Base-by-base conservation (phyloP, 139 green algal species). In the Chlorella vulgaris region DNA sequence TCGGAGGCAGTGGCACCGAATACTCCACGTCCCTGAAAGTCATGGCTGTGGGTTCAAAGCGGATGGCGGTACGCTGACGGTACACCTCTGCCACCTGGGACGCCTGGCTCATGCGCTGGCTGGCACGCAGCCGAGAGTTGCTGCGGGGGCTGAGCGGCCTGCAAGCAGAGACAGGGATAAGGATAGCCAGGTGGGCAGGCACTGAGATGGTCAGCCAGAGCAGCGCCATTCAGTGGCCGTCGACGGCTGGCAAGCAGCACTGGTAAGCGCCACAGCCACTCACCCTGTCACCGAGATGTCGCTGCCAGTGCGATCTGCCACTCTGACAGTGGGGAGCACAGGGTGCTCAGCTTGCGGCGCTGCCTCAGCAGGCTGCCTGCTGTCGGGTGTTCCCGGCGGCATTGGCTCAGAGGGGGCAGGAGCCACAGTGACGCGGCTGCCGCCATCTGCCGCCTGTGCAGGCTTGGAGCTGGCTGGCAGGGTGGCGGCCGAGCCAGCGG, bases 1-100 rank as follows among this genome's bases (percentile, higher is more conserved):
- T 65, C 61, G 78, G 71, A 4, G 65, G 69, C 38, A 83, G 63
- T 2, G 82, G 82, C 3, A 86, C 87, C 29, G 61, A 83, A 77
- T 91, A 91, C 47, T 80, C 50, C 38, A 91, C 69, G 50, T 88
- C n/a, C 15, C 69, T 31, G 73, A 91, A 91, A 39, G 87, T 88
- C 55, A 91, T 47, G 3, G 60, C 71, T 1, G 38, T 21, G 2
- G 67, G 67, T 29, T 66, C 31, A 39, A 77, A 83, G 51, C 63
- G 78, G 19, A 83, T 40, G 38, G 69, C 78, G 19, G 78, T 83
- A 38, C 68, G 51, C 68, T 71, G 53, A 13, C 28, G 29, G 51
- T 83, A 83, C 8, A 36, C 40, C n/a, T 71, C 26, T 3, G 68
- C 67, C n/a, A 35, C 26, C 50, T 68, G 76, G 13, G 43, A 68